phyloP scores from a whole-genome alignment of 306 rosid genomes.

The Medicago arabica region DNA sequence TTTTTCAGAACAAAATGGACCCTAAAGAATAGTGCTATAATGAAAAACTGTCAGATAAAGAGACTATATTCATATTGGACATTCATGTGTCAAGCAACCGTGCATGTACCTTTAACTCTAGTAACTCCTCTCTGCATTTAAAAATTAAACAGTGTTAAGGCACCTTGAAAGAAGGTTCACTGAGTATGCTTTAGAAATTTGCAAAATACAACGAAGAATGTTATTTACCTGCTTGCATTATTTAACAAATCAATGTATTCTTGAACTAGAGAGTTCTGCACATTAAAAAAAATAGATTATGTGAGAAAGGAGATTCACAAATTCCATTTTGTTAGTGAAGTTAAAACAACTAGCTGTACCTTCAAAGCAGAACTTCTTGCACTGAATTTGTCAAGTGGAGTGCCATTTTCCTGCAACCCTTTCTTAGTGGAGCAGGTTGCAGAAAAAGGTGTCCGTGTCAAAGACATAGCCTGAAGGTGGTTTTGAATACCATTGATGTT shows the following conservation, averaged over 20 bases:
- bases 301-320: constrained; percentile 39
- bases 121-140: constrained; percentile 75
- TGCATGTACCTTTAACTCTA: constrained; percentile 71
- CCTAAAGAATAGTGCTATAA: neutral
- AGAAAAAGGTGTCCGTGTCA: constrained; percentile 50
- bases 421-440: constrained; percentile 44
- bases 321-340: neutral
- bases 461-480: constrained; percentile 38
- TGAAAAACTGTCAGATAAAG: neutral
- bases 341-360: constrained; percentile 50
- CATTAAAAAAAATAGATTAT: constrained; percentile 2
- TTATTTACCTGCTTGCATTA: constrained; percentile 78
- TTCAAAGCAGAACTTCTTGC: constrained; percentile 64
- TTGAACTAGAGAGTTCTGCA: constrained; percentile 70
- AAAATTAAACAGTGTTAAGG: constrained; percentile 30
- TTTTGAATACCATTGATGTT: constrained; percentile 52
- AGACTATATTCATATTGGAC: constrained; percentile 8
- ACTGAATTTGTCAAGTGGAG: constrained; percentile 78
- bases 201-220: neutral
- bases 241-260: constrained; percentile 83
- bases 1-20: neutral
- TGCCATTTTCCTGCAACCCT: constrained; percentile 42
- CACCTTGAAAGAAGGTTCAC: constrained; percentile 19
- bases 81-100: neutral
- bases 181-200: constrained; percentile 4